phyloP scores from a whole-genome alignment of 1,284 basidiomycete genomes.

The Coniophora puteana region DNA sequence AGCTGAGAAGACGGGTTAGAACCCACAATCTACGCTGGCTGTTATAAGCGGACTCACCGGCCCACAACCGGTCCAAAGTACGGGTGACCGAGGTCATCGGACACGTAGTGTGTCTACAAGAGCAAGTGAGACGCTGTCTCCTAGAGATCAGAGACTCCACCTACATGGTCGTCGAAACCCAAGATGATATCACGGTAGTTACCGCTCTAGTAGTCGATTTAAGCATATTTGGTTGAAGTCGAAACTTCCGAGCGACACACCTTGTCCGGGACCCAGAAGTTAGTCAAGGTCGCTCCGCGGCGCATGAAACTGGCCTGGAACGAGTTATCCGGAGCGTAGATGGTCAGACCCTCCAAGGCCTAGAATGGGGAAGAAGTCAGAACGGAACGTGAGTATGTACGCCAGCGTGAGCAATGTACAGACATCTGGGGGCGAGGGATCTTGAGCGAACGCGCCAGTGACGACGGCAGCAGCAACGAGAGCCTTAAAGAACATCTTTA shows the following conservation, averaged over 20 bases:
- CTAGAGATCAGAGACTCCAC: no score
- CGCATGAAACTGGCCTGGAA: slow-evolving; percentile 37
- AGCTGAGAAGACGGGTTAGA: slow-evolving; percentile 18
- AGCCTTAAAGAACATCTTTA: no score
- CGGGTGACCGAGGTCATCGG: slow-evolving; percentile 30
- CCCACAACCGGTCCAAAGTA: slow-evolving; percentile 42
- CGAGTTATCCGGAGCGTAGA: slow-evolving; percentile 37
- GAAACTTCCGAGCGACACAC: slow-evolving; percentile 13
- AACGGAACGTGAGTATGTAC: no score
- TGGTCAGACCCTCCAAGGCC: slow-evolving; percentile 25
- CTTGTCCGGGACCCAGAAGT: slow-evolving; percentile 44
- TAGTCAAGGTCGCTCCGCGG: slow-evolving; percentile 36
- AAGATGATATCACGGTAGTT: slow-evolving; percentile 33
- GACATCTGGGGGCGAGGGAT: background rate
- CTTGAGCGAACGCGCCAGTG: background rate
- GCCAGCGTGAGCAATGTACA: background rate
- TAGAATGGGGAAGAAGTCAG: no score
- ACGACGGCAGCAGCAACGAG: background rate
- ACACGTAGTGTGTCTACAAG: slow-evolving; percentile 32
- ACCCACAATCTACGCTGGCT: background rate
- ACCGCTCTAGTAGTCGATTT: slow-evolving; percentile 16
- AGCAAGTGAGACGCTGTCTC: no score
- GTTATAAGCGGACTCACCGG: slow-evolving; percentile 19
- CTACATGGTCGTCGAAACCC: slow-evolving; percentile 36
- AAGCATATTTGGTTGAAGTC: slow-evolving; percentile 25